Evolutionary conservation across 2,329 filamentous ascomycete species (phyloP).

Genomic region (Cladosporium colombiae): DNA sequence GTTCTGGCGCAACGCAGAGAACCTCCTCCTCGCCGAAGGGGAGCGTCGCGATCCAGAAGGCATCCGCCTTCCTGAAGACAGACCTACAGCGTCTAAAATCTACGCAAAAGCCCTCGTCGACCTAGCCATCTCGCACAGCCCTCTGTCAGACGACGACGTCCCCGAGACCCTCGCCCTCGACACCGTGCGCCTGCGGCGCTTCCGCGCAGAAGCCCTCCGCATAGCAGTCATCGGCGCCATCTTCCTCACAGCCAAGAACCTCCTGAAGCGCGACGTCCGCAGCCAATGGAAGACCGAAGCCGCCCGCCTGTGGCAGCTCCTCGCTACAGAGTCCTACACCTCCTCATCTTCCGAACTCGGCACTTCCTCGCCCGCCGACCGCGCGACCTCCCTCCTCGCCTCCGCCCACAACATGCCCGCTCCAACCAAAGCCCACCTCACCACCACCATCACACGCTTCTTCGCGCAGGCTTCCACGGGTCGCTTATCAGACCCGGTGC

Average conservation of each 20-base stretch:
- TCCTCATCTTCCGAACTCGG: slow-evolving; percentile 34
- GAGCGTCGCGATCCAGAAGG: slow-evolving; percentile 69
- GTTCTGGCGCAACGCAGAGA: slow-evolving; percentile 66
- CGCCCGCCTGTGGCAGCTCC: slow-evolving; percentile 66
- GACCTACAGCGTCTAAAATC: slow-evolving; percentile 67
- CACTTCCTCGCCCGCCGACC: slow-evolving; percentile 35
- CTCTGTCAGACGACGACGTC: slow-evolving; percentile 54
- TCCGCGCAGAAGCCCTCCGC: slow-evolving; percentile 59
- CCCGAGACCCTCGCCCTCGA: slow-evolving; percentile 77
- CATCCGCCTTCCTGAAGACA: slow-evolving; percentile 61
- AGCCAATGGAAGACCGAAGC: slow-evolving; percentile 76
- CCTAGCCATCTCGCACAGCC: slow-evolving; percentile 67
- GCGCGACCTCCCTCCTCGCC: slow-evolving; percentile 51
- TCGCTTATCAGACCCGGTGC: slow-evolving; percentile 59
- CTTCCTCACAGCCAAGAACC: slow-evolving; percentile 76
- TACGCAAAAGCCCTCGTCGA: slow-evolving; percentile 77
- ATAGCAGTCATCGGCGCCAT: slow-evolving; percentile 75
- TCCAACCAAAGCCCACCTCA: slow-evolving; percentile 46
- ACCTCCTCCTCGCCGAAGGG: slow-evolving; percentile 66
- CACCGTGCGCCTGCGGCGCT: slow-evolving; percentile 59
- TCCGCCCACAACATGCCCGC: slow-evolving; percentile 53
- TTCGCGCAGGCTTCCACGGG: slow-evolving; percentile 55
- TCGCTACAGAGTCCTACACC: slow-evolving; percentile 61
- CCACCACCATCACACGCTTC: slow-evolving; percentile 48
- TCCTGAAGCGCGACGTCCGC: slow-evolving; percentile 78